phyloP scores from a whole-genome alignment of 306 rosid species.

The barrel medic (Medicago truncatula) region DNA sequence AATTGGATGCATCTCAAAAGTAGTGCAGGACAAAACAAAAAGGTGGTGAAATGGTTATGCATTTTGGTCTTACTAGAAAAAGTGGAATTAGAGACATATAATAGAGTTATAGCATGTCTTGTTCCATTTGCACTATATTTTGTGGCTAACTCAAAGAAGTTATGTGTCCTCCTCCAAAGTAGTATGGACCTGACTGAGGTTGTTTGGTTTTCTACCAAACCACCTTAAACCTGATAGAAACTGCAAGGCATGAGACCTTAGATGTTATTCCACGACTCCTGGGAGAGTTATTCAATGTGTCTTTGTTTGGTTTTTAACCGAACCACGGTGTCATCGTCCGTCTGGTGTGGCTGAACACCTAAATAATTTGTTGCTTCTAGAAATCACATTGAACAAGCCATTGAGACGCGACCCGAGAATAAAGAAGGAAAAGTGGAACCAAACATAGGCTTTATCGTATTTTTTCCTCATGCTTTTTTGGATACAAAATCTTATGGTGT shows the following conservation, averaged over 20 bases:
- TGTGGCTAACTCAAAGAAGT: not conserved
- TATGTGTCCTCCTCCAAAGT: conserved; percentile 5
- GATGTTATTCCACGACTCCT: not conserved
- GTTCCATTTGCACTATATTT: conserved; percentile 6
- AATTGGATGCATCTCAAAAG: conserved; percentile 16
- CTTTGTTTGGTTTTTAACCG: not conserved
- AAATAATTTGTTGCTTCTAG: not conserved
- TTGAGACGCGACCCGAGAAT: too few species aligned
- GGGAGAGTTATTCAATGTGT: not conserved
- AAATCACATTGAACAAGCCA: not conserved
- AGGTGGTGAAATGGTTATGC: conserved; percentile 2
- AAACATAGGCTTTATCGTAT: not conserved
- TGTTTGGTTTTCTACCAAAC: not conserved
- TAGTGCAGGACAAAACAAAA: conserved; percentile 19
- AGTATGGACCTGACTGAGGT: not conserved
- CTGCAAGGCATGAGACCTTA: not conserved
- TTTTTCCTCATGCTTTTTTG: not conserved
- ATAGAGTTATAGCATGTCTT: not conserved
- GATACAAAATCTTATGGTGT: not conserved
- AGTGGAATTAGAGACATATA: conserved; percentile 7
- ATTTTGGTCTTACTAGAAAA: conserved; percentile 18
- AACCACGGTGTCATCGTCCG: not conserved
- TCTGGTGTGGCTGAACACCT: not conserved
- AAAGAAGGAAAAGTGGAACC: not conserved
- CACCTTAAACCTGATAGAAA: not conserved